Percentiles rank a stretch among this genome's conserved stretches.
phyloP scores from a whole-genome alignment of 2,329 filamentous ascomycete genomes.

The Trichoderma oligosporum region DNA sequence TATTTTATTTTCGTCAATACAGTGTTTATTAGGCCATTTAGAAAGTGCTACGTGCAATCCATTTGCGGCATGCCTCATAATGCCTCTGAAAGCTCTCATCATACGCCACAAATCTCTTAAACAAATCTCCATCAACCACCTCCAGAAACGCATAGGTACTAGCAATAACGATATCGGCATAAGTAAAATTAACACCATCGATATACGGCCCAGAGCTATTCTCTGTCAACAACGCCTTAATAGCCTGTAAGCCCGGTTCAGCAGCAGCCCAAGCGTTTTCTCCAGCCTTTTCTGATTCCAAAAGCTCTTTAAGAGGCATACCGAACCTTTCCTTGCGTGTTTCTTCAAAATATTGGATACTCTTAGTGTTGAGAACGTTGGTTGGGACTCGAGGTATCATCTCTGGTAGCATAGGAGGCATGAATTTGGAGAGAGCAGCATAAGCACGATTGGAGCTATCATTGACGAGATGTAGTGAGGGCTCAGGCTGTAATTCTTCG shows the following conservation, averaged over 20 bases:
- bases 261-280: not conserved
- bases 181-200: not conserved
- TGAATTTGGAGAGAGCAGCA: not conserved
- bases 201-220: not conserved
- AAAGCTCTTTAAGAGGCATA: not conserved
- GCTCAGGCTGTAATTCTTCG: not conserved
- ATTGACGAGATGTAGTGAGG: not conserved
- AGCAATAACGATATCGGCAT: not conserved
- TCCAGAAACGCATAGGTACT: not conserved
- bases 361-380: not conserved
- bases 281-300: not conserved
- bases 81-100: not conserved
- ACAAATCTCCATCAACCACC: not conserved
- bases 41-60: not conserved
- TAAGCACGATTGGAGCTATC: not conserved
- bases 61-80: not conserved
- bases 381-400: not conserved
- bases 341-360: not conserved
- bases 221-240: not conserved
- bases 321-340: not conserved
- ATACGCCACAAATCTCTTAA: not conserved
- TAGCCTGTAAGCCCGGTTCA: not conserved
- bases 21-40: too few species aligned
- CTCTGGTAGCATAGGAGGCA: not conserved
- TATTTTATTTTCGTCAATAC: too few species aligned